Evolutionary conservation across 345 rosid genomes (phyloP).

Genomic region (Anacardium occidentale): DNA sequence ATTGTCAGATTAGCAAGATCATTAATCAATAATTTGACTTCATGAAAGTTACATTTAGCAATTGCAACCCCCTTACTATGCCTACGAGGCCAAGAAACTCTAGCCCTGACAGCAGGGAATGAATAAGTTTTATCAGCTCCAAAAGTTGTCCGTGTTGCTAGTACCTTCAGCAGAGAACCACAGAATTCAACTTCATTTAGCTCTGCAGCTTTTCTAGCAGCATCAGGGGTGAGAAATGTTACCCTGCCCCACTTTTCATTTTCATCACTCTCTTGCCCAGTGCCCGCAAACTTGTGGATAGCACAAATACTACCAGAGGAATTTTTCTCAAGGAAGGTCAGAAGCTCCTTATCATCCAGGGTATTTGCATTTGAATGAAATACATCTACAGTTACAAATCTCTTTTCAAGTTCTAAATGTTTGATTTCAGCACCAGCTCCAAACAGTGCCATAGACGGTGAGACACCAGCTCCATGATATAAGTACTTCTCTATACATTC

Average conservation of each 20-base stretch:
- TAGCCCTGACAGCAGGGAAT: conserved; percentile 75
- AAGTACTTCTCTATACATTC: conserved; percentile 74
- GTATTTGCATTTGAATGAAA: conserved; percentile 38
- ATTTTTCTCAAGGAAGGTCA: conserved; percentile 58
- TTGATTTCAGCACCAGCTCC: conserved; percentile 88
- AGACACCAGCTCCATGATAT: conserved; percentile 54
- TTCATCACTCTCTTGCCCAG: conserved; percentile 47
- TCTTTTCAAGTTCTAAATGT: conserved; percentile 79
- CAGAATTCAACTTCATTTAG: conserved; percentile 47
- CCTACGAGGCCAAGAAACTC: conserved; percentile 69
- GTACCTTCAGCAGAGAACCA: conserved; percentile 58
- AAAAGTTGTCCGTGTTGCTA: conserved; percentile 44
- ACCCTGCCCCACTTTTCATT: conserved; percentile 78
- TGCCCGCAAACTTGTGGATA: conserved; percentile 43
- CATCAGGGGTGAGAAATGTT: conserved; percentile 73
- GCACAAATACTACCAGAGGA: conserved; percentile 59
- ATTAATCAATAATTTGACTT: conserved; percentile 38
- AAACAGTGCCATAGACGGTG: conserved; percentile 64
- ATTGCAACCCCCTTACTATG: conserved; percentile 56
- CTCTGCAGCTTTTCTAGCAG: conserved; percentile 64
- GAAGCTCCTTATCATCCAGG: conserved; percentile 64
- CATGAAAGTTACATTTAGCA: conserved; percentile 46
- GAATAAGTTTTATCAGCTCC: conserved; percentile 50
- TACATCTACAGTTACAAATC: conserved; percentile 63
- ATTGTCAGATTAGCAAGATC: conserved; percentile 46